Percentiles rank a stretch among this genome's conserved stretches.
Evolutionary conservation across 768 basidiomycete species (phyloP).

Genomic region (Russula brevipes): DNA sequence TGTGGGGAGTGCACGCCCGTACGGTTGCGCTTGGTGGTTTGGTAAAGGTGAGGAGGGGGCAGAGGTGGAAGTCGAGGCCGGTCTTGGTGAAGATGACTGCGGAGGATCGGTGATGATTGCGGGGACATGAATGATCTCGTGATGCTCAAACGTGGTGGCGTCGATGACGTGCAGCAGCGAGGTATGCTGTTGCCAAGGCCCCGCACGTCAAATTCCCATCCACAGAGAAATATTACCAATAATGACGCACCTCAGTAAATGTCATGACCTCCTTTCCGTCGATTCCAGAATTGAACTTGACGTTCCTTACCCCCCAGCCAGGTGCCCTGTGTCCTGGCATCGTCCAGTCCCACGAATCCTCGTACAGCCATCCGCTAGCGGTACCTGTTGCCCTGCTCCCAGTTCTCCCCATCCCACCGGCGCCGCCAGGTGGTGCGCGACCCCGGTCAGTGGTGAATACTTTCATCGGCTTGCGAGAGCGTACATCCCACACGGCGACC

Average conservation of each 20-base stretch:
- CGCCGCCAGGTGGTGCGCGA: slow-evolving; percentile 27
- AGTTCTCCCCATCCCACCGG: slow-evolving; percentile 11
- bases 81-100: slow-evolving; percentile 20
- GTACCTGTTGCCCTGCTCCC: slow-evolving; percentile 35
- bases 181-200: slow-evolving; percentile 55
- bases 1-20: not conserved
- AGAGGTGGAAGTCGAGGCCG: slow-evolving; percentile 20
- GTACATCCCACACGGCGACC: slow-evolving; percentile 78
- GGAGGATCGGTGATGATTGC: slow-evolving; percentile 30
- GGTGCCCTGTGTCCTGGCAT: slow-evolving; percentile 48
- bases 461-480: slow-evolving; percentile 65
- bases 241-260: slow-evolving; percentile 73
- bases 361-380: slow-evolving; percentile 50
- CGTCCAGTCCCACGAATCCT: slow-evolving; percentile 67
- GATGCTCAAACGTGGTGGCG: slow-evolving; percentile 77
- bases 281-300: slow-evolving; percentile 73
- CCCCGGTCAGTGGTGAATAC: slow-evolving; percentile 54
- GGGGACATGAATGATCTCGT: slow-evolving; percentile 62
- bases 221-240: not conserved
- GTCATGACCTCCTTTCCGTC: slow-evolving; percentile 70
- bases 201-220: not conserved
- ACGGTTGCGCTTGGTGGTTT: slow-evolving; percentile 16
- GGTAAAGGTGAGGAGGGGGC: not conserved
- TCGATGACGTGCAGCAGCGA: slow-evolving; percentile 79
- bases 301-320: slow-evolving; percentile 78